phyloP scores from a whole-genome alignment of 768 basidiomycete species.

The Gymnopilus junonius region DNA sequence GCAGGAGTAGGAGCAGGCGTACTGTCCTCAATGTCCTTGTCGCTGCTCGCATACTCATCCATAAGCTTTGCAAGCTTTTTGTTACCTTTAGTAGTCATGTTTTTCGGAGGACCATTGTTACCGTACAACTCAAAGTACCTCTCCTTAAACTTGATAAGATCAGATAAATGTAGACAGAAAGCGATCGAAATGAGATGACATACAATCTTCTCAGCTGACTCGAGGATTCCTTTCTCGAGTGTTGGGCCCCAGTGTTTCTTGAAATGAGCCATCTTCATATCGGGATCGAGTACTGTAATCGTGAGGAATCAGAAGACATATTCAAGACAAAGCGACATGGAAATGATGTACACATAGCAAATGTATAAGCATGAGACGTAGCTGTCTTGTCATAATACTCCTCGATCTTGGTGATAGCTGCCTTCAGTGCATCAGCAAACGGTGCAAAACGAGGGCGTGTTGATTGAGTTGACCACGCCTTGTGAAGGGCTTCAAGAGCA shows the following conservation, averaged over 20 bases:
- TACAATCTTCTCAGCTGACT: conserved; percentile 3
- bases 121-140: neutral
- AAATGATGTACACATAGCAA: conserved; percentile 26
- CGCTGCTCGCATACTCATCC: neutral
- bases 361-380: conserved; percentile 31
- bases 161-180: neutral
- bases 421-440: conserved; percentile 27
- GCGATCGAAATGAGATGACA: neutral
- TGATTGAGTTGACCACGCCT: conserved; percentile 25
- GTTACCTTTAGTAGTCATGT: neutral
- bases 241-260: conserved; percentile 4
- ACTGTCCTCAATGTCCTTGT: neutral
- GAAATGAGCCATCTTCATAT: conserved; percentile 13
- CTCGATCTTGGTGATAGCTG: conserved; percentile 28
- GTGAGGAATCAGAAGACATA: neutral
- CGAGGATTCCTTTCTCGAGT: conserved; percentile 1
- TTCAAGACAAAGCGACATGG: neutral
- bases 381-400: conserved; percentile 36
- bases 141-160: neutral
- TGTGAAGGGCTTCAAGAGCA: conserved; percentile 35
- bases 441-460: conserved; percentile 18
- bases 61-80: neutral
- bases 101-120: neutral
- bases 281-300: conserved; percentile 20
- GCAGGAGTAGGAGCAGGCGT: neutral